phyloP scores from a whole-genome alignment of 306 rosid genomes.

The Ormosia semicastrata region DNA sequence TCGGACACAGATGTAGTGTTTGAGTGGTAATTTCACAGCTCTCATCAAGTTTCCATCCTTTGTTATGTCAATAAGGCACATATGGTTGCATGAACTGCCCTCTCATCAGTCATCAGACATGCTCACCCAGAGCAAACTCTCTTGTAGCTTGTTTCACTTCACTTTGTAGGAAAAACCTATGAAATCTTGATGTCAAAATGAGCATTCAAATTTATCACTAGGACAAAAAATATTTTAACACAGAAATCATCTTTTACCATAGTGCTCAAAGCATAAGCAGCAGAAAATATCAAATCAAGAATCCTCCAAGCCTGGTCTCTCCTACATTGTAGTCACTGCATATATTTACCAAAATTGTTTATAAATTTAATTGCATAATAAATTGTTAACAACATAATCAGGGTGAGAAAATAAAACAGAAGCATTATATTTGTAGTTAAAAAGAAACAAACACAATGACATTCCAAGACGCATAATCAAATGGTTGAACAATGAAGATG shows the following conservation, averaged over 20 bases:
- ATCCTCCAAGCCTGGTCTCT: background rate
- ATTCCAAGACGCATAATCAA: background rate
- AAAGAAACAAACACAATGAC: background rate
- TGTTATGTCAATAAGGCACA: background rate
- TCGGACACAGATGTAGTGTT: background rate
- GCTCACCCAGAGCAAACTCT: background rate
- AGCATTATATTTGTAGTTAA: background rate
- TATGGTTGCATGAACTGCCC: background rate
- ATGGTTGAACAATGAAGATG: background rate
- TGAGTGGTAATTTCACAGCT: background rate
- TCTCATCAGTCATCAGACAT: background rate
- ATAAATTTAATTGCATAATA: background rate
- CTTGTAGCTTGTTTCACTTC: background rate
- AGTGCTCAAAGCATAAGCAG: background rate
- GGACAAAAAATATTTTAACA: background rate
- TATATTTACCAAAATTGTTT: background rate
- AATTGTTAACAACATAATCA: background rate
- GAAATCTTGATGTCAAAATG: background rate
- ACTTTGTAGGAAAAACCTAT: background rate
- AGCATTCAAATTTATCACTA: background rate
- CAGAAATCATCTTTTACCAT: background rate
- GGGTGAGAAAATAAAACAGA: background rate
- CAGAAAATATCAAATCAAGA: slow-evolving; percentile 17
- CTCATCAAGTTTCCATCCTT: background rate
- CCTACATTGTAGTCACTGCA: background rate